These are phyloP conservation scores for Neopestalotiopsis clavispora DNA, from an alignment of 2,329 filamentous ascomycete genomes.

Conservation along the genomic window DNA sequence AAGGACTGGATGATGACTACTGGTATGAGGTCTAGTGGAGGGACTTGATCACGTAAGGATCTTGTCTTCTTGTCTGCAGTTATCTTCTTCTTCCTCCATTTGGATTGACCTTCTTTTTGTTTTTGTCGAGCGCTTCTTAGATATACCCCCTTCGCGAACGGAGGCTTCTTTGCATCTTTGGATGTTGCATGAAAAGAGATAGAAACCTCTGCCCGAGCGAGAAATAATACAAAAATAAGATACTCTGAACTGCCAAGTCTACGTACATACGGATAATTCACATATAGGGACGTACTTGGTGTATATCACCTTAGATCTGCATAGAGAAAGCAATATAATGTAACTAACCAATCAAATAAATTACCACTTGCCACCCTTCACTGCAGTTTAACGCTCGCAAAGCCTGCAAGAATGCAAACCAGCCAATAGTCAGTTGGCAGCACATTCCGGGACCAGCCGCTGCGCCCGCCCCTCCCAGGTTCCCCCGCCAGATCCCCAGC, in stretches of 20 bases:
- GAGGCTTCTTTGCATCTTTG: neutral
- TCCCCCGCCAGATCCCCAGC: neutral
- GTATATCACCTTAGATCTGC: too few species aligned
- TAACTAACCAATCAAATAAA: too few species aligned
- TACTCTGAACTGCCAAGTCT: neutral
- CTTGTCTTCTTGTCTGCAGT: conserved; percentile 8
- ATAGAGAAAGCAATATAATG: too few species aligned
- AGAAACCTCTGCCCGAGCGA: neutral
- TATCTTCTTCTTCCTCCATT: neutral
- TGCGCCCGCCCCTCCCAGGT: neutral
- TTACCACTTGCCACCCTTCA: too few species aligned
- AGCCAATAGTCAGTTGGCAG: neutral
- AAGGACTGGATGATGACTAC: conserved; percentile 90
- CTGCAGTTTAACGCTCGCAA: too few species aligned
- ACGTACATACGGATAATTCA: too few species aligned
- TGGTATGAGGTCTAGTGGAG: conserved; percentile 75
- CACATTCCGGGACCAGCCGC: neutral
- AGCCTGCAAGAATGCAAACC: too few species aligned
- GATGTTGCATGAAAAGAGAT: neutral
- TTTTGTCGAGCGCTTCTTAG: conserved; percentile 3
- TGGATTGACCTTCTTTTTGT: neutral
- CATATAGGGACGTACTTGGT: too few species aligned
- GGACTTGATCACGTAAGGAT: neutral
- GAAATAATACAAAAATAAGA: neutral
- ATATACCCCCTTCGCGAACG: conserved; percentile 15